Base-by-base conservation (phyloP, 352 stramenopile genomes). In the Phytophthora foliorum region DNA sequence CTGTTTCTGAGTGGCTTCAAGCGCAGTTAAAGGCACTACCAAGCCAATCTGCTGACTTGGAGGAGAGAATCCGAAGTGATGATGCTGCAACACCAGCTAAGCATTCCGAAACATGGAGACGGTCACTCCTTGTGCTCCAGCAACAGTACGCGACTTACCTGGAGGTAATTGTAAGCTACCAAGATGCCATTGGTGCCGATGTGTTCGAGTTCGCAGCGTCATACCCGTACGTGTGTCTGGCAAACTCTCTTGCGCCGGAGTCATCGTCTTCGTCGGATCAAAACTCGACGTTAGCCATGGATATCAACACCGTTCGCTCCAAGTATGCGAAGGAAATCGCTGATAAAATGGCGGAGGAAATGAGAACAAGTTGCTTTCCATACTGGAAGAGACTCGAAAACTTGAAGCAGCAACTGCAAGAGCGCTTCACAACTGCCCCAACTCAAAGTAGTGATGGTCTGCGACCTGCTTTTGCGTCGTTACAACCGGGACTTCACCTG, bases 311-410 rank as follows among this genome's bases (percentile, higher is more conserved):
- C 2, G 67, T 86, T 10, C 67, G 77, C 2, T 49, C 53, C 27
- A 84, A 85, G 46, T 89, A 86, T 36, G 69, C 74, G 7, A 74
- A 81, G 9, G 78, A 86, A 45, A 80, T 89, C 24, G 52, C 73
- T 0, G 70, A 81, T n/a, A 83, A 80, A 31, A 84, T 89, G 63
- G 49, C 57, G 19, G 80, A 86, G 7, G 76, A 80, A 46, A 80
- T 84, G 64, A 59, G 62, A 45, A 63, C 63, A 29, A 67, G 50
- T 32, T 89, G 78, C 25, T 74, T 78, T 21, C 80, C 74, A 16
- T 89, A 80, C 45, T 89, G 80, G 78, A 78, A 66, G 25, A 57
- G 55, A 25, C 70, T 88, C 4, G 62, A 68, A 7, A 63, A n/a
- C 17, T 39, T 88, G 19, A 84, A 87, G 22, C 57, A 65, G 27